Evolutionary conservation across 2,329 filamentous ascomycete genomes (phyloP), one percentile per base, ranked within the genome.

Genomic region (Rhinocladiella similis): DNA sequence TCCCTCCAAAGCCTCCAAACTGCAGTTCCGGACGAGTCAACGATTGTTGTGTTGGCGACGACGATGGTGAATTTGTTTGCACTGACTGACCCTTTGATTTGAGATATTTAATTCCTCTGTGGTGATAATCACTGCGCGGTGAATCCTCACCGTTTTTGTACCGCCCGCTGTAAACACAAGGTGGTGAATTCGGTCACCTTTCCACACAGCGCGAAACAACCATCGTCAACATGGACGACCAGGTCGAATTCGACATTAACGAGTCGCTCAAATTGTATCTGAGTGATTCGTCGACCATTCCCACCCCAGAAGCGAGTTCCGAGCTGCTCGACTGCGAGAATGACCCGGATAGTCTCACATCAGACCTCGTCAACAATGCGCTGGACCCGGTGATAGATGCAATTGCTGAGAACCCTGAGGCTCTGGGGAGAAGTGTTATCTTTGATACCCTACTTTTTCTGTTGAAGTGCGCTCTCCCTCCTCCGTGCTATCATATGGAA

Each of bases 401-500:
- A 27, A 85, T 99, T 25, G 91, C 92, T 53, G 91, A 95, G 69
- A 96, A 88, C 70, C 91, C 94, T 49, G 93, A 97, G 74, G 89
- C 89, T 58, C 87, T 99, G 64, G 86, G 85, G 61, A 87, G 87
- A 74, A 83, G 86, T 67, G 83, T 85, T 50, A 83, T 87, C 63
- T 92, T 97, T 77, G 93, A 99, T 77, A 96, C 92, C 60, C 75
- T 99, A 66, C 93, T 97, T 73, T 96, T 96, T 70, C 79, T 99
- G 57, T 82, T 99, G 77, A 99, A 99, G 93, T 97, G 85, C 80
- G 91, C 84, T 69, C 82, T 83, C 75, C 80, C 77, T 71, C 20
- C 18, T 25, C 7, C 55, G n/a, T 33, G 14, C 18, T 56, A 39
- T 39, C 7, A 36, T 12, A 36, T 47, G 36, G 20, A 41, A 18